Percentiles rank a stretch among this genome's conserved stretches.
Conservation (phyloP, 441 rosid species). For the Populus trichocarpa region DNA sequence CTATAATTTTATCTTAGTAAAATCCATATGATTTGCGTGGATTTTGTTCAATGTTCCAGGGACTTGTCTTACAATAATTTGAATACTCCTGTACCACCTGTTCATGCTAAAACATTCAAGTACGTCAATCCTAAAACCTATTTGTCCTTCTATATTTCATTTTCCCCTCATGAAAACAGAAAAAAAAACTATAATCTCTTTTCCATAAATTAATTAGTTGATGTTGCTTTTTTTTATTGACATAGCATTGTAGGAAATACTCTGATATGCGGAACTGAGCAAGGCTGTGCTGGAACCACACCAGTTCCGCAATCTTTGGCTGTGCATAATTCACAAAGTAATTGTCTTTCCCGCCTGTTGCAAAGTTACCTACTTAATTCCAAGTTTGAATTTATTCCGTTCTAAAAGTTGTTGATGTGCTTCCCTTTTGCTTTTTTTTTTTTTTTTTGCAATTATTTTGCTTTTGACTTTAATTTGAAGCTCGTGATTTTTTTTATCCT, state of each 20-base stretch:
- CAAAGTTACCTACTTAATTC: conserved; percentile 9
- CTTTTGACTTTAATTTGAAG: conserved; percentile 20
- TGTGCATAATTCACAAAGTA: conserved; percentile 59
- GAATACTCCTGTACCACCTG: conserved; percentile 67
- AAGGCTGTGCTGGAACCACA: conserved; percentile 65
- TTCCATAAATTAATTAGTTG: not conserved
- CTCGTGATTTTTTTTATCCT: conserved; percentile 10
- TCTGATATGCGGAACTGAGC: conserved; percentile 69
- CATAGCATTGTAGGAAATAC: conserved; percentile 86
- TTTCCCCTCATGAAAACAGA: conserved; percentile 13
- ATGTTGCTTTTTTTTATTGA: conserved; percentile 13
- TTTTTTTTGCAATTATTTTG: not conserved
- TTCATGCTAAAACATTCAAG: conserved; percentile 87
- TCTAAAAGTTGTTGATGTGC: not conserved
- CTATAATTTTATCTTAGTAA: not conserved
- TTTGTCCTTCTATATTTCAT: not conserved
- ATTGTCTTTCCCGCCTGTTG: conserved; percentile 14
- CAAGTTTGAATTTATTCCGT: conserved; percentile 18
- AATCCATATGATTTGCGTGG: not conserved
- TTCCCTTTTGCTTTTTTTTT: not conserved
- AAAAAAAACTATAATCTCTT: not conserved
- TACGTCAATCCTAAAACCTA: conserved; percentile 32
- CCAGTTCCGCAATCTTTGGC: conserved; percentile 54
- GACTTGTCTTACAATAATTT: conserved; percentile 88
- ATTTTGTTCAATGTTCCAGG: conserved; percentile 33